A percentile compares a stretch with the other conserved stretches of the same genome.
Evolutionary conservation across 352 stramenopile species (phyloP).

Genomic region (Pythium vanterpoolii): DNA sequence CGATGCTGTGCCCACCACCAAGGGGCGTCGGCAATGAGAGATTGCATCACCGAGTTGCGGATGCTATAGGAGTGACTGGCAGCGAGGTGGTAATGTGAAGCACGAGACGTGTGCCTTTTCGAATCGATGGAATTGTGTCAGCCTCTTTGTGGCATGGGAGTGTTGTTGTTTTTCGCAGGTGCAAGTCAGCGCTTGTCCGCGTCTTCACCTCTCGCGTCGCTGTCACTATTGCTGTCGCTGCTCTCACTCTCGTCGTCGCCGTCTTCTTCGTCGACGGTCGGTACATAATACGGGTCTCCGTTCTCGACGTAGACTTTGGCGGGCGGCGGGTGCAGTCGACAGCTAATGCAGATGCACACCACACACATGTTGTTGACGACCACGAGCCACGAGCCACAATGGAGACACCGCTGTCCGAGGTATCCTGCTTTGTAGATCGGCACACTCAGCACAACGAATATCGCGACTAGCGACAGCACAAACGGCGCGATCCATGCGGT

Average conservation of each 20-base stretch:
- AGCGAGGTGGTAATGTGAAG: background rate
- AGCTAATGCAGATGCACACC: constrained; percentile 58
- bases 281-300: constrained; percentile 24
- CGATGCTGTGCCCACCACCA: constrained; percentile 84
- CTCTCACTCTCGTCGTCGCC: constrained; percentile 2
- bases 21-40: constrained; percentile 38
- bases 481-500: constrained; percentile 35
- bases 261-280: constrained; percentile 17
- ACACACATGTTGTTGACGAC: constrained; percentile 42
- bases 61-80: background rate
- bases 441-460: constrained; percentile 30
- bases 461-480: constrained; percentile 18
- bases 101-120: background rate
- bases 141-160: background rate
- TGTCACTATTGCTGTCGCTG: constrained; percentile 3
- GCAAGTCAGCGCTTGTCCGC: background rate
- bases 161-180: constrained; percentile 10
- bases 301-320: constrained; percentile 57
- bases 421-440: constrained; percentile 52
- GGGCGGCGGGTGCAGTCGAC: constrained; percentile 39
- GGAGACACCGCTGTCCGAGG: constrained; percentile 45
- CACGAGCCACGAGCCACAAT: constrained; percentile 76
- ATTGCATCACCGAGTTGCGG: background rate
- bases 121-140: too few relatives aligned
- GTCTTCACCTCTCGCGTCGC: background rate